phyloP scores from a whole-genome alignment of 2,329 filamentous ascomycete species.

The Fusarium armeniacum region DNA sequence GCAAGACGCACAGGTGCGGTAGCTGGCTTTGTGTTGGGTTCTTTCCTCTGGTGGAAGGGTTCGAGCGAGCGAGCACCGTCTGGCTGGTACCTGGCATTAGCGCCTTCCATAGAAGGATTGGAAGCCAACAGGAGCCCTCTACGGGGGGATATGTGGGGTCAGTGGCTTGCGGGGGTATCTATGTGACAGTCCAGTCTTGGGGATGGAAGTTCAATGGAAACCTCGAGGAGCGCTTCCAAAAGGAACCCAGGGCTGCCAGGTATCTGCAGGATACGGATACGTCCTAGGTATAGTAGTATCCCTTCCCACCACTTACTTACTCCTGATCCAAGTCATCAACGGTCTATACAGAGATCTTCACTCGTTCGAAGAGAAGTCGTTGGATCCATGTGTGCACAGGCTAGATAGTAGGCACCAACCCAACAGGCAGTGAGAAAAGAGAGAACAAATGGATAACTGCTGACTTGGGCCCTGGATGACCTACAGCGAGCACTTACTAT shows the following conservation, averaged over 20 bases:
- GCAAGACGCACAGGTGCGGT: slow-evolving; percentile 20
- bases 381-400: not conserved
- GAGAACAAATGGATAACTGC: slow-evolving; percentile 33
- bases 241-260: not conserved
- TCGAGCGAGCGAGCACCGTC: slow-evolving; percentile 37
- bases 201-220: slow-evolving; percentile 15
- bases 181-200: slow-evolving; percentile 34
- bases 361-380: not conserved
- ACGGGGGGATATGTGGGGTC: slow-evolving; percentile 33
- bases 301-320: not conserved
- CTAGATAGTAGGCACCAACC: not conserved
- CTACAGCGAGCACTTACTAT: slow-evolving; percentile 30
- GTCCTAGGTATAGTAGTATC: not conserved
- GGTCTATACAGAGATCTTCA: slow-evolving; percentile 1
- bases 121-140: slow-evolving; percentile 29
- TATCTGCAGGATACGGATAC: slow-evolving; percentile 28
- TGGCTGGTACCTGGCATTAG: slow-evolving; percentile 49
- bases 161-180: slow-evolving; percentile 35
- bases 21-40: slow-evolving; percentile 25
- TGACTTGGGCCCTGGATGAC: slow-evolving; percentile 14
- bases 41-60: slow-evolving; percentile 29
- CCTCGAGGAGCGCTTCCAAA: not conserved
- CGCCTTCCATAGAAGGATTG: slow-evolving; percentile 36
- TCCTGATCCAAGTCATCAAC: slow-evolving; percentile 2
- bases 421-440: slow-evolving; percentile 31